Evolutionary conservation across 1,139 yeast genomes (phyloP).

Genomic region (Casaregolazyma lundiana): DNA sequence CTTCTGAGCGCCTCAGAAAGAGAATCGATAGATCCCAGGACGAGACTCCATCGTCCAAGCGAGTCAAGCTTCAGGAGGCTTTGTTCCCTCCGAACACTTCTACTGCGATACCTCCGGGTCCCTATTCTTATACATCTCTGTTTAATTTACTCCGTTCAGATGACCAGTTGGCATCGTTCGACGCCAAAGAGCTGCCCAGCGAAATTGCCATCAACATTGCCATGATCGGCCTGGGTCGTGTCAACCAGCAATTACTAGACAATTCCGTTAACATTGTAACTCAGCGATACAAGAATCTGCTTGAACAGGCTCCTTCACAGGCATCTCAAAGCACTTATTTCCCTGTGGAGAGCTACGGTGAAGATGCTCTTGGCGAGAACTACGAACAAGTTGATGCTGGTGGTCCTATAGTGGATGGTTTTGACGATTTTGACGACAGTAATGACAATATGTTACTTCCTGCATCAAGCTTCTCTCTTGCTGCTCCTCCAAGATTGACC

Average conservation of each 20-base stretch:
- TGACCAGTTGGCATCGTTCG: slow-evolving; percentile 61
- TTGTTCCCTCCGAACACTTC: slow-evolving; percentile 25
- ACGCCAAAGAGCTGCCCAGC: slow-evolving; percentile 62
- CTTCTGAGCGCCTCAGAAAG: slow-evolving; percentile 26
- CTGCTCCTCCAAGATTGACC: slow-evolving; percentile 43
- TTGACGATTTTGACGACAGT: slow-evolving; percentile 21
- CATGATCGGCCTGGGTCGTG: slow-evolving; percentile 54
- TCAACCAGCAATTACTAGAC: slow-evolving; percentile 51
- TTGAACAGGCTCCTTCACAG: slow-evolving; percentile 27
- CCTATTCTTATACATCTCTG: slow-evolving; percentile 32
- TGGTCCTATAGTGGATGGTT: slow-evolving; percentile 15
- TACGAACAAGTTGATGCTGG: slow-evolving; percentile 24
- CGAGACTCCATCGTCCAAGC: slow-evolving; percentile 18
- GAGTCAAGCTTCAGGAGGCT: slow-evolving; percentile 21
- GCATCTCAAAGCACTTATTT: slow-evolving; percentile 14
- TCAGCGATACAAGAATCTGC: slow-evolving; percentile 50
- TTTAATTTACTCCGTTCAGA: slow-evolving; percentile 61
- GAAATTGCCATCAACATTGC: slow-evolving; percentile 64
- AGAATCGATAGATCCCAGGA: slow-evolving; percentile 22
- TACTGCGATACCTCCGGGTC: slow-evolving; percentile 29
- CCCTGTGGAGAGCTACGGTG: slow-evolving; percentile 24
- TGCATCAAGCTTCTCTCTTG: slow-evolving; percentile 47
- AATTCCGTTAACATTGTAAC: slow-evolving; percentile 65
- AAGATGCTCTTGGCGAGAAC: slow-evolving; percentile 20
- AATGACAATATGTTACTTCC: slow-evolving; percentile 20